These are phyloP conservation scores for Zymoseptoria pseudotritici DNA, from an alignment of 2,329 filamentous ascomycete genomes.

Conservation along the genomic window DNA sequence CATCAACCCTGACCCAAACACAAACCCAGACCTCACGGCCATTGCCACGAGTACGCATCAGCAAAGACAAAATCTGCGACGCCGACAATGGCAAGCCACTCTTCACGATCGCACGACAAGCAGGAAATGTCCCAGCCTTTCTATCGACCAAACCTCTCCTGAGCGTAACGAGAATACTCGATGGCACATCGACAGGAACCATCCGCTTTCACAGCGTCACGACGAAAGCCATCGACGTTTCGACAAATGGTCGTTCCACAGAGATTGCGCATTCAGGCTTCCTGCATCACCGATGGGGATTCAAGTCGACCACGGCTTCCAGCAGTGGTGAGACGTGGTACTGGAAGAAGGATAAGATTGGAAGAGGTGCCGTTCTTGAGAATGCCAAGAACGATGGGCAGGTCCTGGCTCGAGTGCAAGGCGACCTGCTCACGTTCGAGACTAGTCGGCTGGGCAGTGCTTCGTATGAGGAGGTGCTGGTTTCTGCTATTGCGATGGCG, in stretches of 20 bases:
- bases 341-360: slow-evolving; percentile 16
- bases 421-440: slow-evolving; percentile 16
- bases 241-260: slow-evolving; percentile 10
- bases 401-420: slow-evolving; percentile 17
- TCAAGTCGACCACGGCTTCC: slow-evolving; percentile 8
- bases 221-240: slow-evolving; percentile 13
- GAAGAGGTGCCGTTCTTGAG: slow-evolving; percentile 12
- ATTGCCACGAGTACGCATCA: slow-evolving; percentile 13
- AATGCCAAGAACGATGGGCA: slow-evolving; percentile 14
- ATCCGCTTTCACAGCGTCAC: slow-evolving; percentile 18
- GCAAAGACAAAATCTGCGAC: slow-evolving; percentile 13
- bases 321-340: slow-evolving; percentile 11
- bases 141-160: slow-evolving; percentile 17
- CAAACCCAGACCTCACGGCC: slow-evolving; percentile 13
- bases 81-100: slow-evolving; percentile 6
- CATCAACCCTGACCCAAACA: slow-evolving; percentile 9
- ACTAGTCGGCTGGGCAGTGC: slow-evolving; percentile 10
- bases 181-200: slow-evolving; percentile 9
- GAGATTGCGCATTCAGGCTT: slow-evolving; percentile 10
- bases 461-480: slow-evolving; percentile 17
- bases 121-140: slow-evolving; percentile 15
- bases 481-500: slow-evolving; percentile 19
- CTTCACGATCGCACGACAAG: slow-evolving; percentile 13
- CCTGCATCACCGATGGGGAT: slow-evolving; percentile 17
- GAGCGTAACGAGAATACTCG: slow-evolving; percentile 8